Base-by-base conservation (phyloP, 164 flowering plant species). In the Vitis riparia region DNA sequence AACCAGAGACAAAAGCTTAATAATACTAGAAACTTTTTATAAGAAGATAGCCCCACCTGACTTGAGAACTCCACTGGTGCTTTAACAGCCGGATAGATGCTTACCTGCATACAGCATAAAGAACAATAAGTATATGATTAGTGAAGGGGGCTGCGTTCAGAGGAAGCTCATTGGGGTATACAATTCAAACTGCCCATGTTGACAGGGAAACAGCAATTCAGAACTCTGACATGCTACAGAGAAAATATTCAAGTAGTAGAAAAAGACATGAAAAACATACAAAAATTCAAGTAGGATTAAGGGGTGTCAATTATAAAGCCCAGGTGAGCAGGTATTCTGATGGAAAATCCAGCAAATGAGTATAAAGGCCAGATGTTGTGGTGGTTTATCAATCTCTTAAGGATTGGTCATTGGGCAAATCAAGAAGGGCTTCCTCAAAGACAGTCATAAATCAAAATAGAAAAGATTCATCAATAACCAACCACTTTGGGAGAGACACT, bases 81-180 rank as follows among this genome's bases (percentile, higher is more conserved):
- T 77, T 87, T 95, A 14, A 90, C 93, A 76, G 97, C 73, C 51
- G 99, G 99, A 84, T 92, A 96, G 69, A 96, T 82, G 76, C 88
- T 92, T 9, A 93, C 87, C 99, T 96, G 87, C 79, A 83, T 48
- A 63, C 9, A 68, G 73, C 16, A 60, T 10, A 68, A 52, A 67
- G 30, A 56, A 51, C 12, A 37, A 19, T 50, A 59, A 44, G 60
- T 37, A 15, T 23, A 11, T 5, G 53, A 23, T 23, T 23, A 23
- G 27, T 23, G 27, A 23, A 23, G 27, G 27, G 27, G 27, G 27
- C 27, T 23, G 27, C 27, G 2, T 1, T 2, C 27, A 2, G 17
- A 32, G 59, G 30, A 30, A 59, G 49, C 11, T n/a, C 17, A 16
- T 16, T 58, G 23, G 44, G 5, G 44, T 37, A 37, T 37, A 37